Evolutionary conservation across 768 basidiomycete genomes (phyloP).

Genomic region (Mycena crocata): DNA sequence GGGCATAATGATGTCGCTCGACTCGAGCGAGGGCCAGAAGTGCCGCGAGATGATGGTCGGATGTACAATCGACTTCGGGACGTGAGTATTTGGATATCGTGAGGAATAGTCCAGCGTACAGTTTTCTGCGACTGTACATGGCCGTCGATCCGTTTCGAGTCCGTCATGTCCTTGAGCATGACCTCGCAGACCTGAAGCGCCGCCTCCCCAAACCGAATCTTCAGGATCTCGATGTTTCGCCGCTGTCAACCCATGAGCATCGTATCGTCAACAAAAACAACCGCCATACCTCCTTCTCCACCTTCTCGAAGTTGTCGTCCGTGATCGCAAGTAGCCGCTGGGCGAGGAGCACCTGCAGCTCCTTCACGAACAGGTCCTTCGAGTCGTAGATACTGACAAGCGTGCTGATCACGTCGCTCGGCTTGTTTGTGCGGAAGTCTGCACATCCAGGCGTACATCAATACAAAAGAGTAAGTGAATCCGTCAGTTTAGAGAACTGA

Average conservation of each 20-base stretch:
- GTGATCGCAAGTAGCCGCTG: constrained; percentile 84
- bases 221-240: constrained; percentile 92
- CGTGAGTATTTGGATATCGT: neutral
- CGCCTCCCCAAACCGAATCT: constrained; percentile 94
- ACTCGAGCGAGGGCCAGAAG: constrained; percentile 93
- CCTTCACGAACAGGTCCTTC: constrained; percentile 95
- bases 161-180: constrained; percentile 97
- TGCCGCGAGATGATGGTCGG: constrained; percentile 93
- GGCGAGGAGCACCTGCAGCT: constrained; percentile 91
- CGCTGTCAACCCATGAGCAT: constrained; percentile 62
- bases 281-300: constrained; percentile 70
- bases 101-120: constrained; percentile 54
- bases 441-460: constrained; percentile 15
- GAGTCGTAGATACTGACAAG: constrained; percentile 98
- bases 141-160: constrained; percentile 91
- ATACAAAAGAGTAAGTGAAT: neutral
- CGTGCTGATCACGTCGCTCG: constrained; percentile 94
- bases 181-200: constrained; percentile 97
- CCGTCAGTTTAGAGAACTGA: constrained; percentile 48
- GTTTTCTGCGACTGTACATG: constrained; percentile 81
- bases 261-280: neutral
- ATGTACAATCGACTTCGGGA: constrained; percentile 74
- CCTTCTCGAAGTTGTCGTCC: constrained; percentile 83
- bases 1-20: constrained; percentile 81
- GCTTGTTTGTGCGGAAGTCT: constrained; percentile 94